phyloP scores from a whole-genome alignment of 2,329 filamentous ascomycete genomes.

The Celoporthe dispersa region DNA sequence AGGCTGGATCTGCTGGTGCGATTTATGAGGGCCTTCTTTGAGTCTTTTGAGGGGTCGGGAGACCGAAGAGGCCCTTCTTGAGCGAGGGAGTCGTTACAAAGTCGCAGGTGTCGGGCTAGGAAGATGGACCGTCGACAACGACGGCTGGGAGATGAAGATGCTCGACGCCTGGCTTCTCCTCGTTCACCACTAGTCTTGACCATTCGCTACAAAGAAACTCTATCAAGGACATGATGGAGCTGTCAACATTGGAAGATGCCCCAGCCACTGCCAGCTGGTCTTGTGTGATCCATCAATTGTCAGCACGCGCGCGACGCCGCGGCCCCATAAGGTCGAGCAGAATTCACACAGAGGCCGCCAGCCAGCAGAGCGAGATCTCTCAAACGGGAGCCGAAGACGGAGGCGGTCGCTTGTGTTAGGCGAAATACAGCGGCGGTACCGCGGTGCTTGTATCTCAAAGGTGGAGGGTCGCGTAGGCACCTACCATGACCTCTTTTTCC shows the following conservation, averaged over 20 bases:
- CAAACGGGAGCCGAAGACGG: not conserved
- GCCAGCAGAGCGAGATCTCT: not conserved
- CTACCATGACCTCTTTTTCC: not conserved
- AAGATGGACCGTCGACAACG: not conserved
- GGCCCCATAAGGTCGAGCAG: not conserved
- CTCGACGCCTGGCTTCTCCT: not conserved
- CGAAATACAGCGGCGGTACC: not conserved
- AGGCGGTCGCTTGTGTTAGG: not conserved
- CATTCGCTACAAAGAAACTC: no score
- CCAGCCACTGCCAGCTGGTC: not conserved
- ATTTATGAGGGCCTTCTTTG: slow-evolving; percentile 34
- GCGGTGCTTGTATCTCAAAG: not conserved
- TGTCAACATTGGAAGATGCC: not conserved
- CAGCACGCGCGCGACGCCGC: not conserved
- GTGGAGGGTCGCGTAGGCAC: slow-evolving; percentile 1
- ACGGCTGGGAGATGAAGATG: not conserved
- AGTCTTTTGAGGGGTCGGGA: not conserved
- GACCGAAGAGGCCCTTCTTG: slow-evolving; percentile 10
- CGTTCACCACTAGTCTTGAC: not conserved
- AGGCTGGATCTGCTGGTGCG: slow-evolving; percentile 32
- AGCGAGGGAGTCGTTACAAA: not conserved
- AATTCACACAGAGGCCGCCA: not conserved
- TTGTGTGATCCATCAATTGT: not conserved
- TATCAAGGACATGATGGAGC: not conserved
- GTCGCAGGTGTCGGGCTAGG: no score